Evolutionary conservation across 768 basidiomycete species (phyloP).

Genomic region (Termitomyces sp.): DNA sequence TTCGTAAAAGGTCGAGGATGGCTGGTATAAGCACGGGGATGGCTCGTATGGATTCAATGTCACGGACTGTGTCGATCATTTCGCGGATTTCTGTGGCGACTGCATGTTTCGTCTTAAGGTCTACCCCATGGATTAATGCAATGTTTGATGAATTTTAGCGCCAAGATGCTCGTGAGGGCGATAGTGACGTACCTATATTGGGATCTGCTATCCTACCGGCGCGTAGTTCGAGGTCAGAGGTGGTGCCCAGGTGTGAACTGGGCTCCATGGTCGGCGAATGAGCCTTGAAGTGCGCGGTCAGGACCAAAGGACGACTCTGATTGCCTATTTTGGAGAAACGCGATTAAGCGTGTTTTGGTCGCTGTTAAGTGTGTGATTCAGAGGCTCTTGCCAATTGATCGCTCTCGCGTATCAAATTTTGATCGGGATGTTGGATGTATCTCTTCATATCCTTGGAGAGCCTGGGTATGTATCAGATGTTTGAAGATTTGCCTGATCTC

Average conservation of each 20-base stretch:
- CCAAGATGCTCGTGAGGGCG: neutral
- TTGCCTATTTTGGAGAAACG: constrained; percentile 23
- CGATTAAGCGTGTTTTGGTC: constrained; percentile 5
- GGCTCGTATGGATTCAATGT: constrained; percentile 67
- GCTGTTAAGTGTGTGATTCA: neutral
- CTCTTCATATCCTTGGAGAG: neutral
- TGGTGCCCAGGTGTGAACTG: constrained; percentile 30
- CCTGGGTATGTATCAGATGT: neutral
- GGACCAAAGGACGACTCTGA: neutral
- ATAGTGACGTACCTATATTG: constrained; percentile 50
- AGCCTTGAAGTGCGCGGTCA: constrained; percentile 24
- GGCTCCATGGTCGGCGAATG: constrained; percentile 32
- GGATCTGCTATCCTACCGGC: constrained; percentile 76
- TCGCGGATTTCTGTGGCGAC: constrained; percentile 80
- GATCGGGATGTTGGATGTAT: neutral
- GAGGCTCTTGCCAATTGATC: neutral
- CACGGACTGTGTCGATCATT: constrained; percentile 75
- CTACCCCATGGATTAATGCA: constrained; percentile 30
- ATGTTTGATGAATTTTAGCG: neutral
- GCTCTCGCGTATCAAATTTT: neutral
- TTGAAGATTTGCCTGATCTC: no score
- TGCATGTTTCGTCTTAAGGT: constrained; percentile 65
- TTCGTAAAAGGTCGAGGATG: constrained; percentile 67
- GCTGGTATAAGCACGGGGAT: constrained; percentile 73
- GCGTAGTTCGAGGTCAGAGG: constrained; percentile 65